Percentiles rank a stretch among this genome's conserved stretches.
These are phyloP conservation scores for Malus sylvestris DNA, from an alignment of 306 rosid species.

Conservation along the genomic window DNA sequence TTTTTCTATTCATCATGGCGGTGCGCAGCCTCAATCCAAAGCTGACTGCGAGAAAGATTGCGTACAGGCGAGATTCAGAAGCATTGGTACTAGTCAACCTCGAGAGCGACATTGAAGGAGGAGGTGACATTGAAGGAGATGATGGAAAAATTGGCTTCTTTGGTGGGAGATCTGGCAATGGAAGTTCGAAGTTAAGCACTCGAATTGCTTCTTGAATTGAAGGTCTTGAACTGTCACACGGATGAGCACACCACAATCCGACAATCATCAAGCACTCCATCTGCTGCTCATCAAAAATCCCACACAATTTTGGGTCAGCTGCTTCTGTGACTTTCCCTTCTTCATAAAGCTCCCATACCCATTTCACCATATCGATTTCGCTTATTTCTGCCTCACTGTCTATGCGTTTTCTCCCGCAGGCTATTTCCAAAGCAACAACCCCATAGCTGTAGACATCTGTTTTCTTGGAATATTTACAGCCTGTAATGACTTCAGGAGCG, in stretches of 20 bases:
- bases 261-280: conserved; percentile 8
- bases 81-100: neutral
- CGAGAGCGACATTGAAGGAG: neutral
- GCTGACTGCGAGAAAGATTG: too few species aligned
- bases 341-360: conserved; percentile 23
- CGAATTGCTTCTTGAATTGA: conserved; percentile 3
- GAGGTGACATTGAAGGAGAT: neutral
- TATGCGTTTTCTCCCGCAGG: conserved; percentile 37
- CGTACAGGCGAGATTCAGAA: neutral
- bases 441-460: conserved; percentile 19
- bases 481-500: neutral
- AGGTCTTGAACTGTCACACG: neutral
- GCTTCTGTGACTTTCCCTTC: neutral
- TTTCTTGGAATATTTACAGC: neutral
- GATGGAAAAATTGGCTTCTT: neutral
- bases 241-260: conserved; percentile 21
- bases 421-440: conserved; percentile 31
- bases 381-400: too few species aligned
- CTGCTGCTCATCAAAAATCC: conserved; percentile 8
- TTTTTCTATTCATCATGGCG: too few species aligned
- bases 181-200: neutral
- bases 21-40: too few species aligned
- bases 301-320: neutral
- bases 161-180: neutral
- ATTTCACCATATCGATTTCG: neutral